These are phyloP conservation scores for Penicillium canariense DNA, from an alignment of 495 filamentous ascomycete species.

Conservation along the genomic window DNA sequence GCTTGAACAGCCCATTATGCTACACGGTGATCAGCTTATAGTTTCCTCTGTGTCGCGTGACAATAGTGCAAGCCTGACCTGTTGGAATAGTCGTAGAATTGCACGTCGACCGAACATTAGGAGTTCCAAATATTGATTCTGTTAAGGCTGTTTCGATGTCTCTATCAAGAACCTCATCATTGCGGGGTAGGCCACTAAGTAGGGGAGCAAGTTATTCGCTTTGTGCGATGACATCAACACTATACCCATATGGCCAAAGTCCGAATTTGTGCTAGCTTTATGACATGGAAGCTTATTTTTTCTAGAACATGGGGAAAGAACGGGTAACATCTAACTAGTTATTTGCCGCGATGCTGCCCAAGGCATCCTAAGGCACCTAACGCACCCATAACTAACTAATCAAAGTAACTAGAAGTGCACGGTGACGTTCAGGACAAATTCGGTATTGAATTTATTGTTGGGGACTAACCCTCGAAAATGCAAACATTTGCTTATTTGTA, in stretches of 20 bases:
- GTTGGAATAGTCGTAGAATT: conserved; percentile 4
- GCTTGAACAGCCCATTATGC: conserved; percentile 5
- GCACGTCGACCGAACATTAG: conserved; percentile 4
- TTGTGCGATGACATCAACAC: conserved; percentile 5
- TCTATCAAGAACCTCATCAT: not conserved
- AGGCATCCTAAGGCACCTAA: too few species aligned
- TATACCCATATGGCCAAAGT: not conserved
- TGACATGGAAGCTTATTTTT: not conserved
- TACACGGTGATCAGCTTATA: not conserved
- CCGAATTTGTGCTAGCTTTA: not conserved
- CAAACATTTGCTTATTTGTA: too few species aligned
- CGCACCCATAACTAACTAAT: too few species aligned
- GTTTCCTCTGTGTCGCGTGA: not conserved
- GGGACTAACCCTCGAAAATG: too few species aligned
- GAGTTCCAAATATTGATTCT: not conserved
- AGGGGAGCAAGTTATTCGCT: not conserved
- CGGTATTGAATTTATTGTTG: too few species aligned
- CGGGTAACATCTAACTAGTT: not conserved
- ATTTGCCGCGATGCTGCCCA: not conserved
- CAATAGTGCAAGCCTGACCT: not conserved
- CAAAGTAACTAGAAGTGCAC: too few species aligned
- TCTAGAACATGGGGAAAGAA: not conserved
- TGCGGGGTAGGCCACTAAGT: not conserved
- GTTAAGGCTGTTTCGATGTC: not conserved
- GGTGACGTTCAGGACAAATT: too few species aligned